Percentiles rank a stretch among this genome's conserved stretches.
Conservation (phyloP, 257 asterid species). For the Forsythia viridissima region DNA sequence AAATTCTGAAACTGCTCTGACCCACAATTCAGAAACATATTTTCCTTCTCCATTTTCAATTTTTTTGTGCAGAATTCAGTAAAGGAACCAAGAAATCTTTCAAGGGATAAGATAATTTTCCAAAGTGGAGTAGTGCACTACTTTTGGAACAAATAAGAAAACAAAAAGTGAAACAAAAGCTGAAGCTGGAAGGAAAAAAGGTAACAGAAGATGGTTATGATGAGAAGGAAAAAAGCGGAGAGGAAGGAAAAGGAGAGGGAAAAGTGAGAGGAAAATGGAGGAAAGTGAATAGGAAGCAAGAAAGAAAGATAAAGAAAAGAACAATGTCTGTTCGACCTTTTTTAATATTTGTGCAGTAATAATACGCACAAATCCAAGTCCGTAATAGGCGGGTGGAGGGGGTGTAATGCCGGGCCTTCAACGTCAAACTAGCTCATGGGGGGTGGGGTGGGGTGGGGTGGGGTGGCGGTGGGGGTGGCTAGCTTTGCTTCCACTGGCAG, state of each 20-base stretch:
- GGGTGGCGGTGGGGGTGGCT: constrained; percentile 22
- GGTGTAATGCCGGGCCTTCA: constrained; percentile 32
- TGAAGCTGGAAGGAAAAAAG: not conserved
- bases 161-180: constrained; percentile 19
- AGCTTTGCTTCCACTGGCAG: constrained; percentile 28
- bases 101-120: too few relatives aligned
- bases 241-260: constrained; percentile 1
- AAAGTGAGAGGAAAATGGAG: constrained; percentile 24
- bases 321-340: constrained; percentile 55
- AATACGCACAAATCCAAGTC: not conserved
- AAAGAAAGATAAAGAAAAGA: constrained; percentile 35
- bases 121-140: constrained; percentile 1
- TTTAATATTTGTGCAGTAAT: not conserved
- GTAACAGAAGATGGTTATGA: constrained; percentile 13
- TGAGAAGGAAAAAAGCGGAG: not conserved
- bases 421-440: constrained; percentile 29
- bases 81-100: too few relatives aligned
- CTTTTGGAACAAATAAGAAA: constrained; percentile 28
- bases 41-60: constrained; percentile 43
- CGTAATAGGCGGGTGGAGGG: constrained; percentile 36
- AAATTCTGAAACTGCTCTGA: constrained; percentile 25
- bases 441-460: not conserved
- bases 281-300: constrained; percentile 55
- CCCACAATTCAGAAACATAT: constrained; percentile 30
- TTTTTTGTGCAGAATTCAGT: too few relatives aligned